Evolutionary conservation across 2,329 filamentous ascomycete genomes (phyloP).

Genomic region (Stagonosporopsis rhizophila): DNA sequence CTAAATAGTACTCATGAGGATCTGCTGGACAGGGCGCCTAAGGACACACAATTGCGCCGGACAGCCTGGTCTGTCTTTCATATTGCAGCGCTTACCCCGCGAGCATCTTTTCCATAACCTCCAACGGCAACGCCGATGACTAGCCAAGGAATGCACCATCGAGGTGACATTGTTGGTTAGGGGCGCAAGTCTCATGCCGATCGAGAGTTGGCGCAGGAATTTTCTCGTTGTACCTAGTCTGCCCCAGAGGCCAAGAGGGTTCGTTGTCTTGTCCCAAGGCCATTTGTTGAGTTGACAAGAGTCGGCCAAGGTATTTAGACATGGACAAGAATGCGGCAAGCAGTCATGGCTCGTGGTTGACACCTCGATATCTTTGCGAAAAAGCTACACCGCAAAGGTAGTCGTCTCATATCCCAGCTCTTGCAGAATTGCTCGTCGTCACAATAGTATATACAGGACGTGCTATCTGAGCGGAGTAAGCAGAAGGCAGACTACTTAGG

Average conservation of each 20-base stretch:
- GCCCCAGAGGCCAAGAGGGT: constrained; percentile 11
- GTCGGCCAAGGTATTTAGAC: constrained; percentile 2
- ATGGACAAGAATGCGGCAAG: constrained; percentile 4
- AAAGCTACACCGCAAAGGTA: not conserved
- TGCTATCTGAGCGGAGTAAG: not conserved
- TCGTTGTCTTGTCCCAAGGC: constrained; percentile 14
- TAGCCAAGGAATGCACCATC: constrained; percentile 1
- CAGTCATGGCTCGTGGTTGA: not conserved
- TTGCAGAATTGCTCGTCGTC: not conserved
- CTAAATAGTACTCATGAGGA: constrained; percentile 18
- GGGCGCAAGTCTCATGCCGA: not conserved
- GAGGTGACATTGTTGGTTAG: not conserved
- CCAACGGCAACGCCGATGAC: constrained; percentile 7
- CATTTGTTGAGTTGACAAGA: constrained; percentile 10
- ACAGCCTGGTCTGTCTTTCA: constrained; percentile 1
- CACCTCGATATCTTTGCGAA: not conserved
- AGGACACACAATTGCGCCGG: not conserved
- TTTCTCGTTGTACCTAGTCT: not conserved
- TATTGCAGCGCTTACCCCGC: constrained; percentile 7
- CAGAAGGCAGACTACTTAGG: too few relatives aligned
- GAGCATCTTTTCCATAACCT: constrained; percentile 4
- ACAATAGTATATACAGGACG: not conserved
- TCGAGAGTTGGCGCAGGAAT: constrained; percentile 3
- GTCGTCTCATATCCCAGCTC: not conserved
- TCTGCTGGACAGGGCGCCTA: constrained; percentile 1